phyloP scores from a whole-genome alignment of 768 basidiomycete species.

The Termitomyces sp. region DNA sequence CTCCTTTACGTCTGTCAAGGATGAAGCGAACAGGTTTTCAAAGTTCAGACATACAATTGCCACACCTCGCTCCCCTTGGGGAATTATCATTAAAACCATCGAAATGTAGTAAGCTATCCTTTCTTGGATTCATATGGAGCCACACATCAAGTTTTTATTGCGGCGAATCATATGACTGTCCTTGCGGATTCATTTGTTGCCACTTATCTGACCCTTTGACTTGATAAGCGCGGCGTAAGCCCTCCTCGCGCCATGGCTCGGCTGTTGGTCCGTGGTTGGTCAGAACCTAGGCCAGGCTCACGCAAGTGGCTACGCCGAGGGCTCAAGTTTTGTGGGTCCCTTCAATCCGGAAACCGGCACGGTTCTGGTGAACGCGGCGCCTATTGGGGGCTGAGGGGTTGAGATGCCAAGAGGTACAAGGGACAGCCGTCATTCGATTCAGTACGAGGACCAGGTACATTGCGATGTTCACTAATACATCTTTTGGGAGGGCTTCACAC shows the following conservation, averaged over 20 bases:
- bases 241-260: neutral
- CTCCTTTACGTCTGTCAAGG: neutral
- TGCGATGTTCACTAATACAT: neutral
- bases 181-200: no score
- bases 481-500: neutral
- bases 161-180: neutral
- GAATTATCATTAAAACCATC: neutral
- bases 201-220: neutral
- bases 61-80: neutral
- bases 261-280: no score
- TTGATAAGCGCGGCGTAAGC: neutral
- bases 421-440: neutral
- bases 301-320: neutral
- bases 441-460: neutral
- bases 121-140: neutral
- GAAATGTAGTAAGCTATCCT: neutral
- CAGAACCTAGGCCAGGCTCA: neutral
- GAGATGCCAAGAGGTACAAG: neutral
- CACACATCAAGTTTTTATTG: neutral
- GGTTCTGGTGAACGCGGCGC: neutral
- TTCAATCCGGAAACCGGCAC: neutral
- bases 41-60: neutral
- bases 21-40: neutral
- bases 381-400: neutral
- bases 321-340: neutral